phyloP scores from a whole-genome alignment of 108 stramenopile genomes.

The Fragilariopsis cylindrus region DNA sequence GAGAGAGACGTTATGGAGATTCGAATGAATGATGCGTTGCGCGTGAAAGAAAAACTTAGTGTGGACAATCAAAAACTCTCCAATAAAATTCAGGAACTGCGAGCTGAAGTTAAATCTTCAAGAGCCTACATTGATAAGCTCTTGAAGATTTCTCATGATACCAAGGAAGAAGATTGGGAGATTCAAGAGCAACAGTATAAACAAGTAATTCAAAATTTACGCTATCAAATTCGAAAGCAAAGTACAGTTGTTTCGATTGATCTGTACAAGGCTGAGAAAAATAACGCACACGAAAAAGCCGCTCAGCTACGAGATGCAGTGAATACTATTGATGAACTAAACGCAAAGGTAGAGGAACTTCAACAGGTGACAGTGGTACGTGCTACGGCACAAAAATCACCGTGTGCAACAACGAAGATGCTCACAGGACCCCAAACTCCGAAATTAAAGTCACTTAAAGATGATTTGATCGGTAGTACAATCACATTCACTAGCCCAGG shows the following conservation, averaged over 20 bases:
- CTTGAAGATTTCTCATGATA: slow-evolving; percentile 32
- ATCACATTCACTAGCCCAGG: slow-evolving; percentile 10
- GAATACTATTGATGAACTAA: slow-evolving; percentile 16
- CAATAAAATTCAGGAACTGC: slow-evolving; percentile 31
- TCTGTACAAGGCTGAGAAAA: slow-evolving; percentile 29
- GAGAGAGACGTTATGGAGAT: slow-evolving; percentile 22
- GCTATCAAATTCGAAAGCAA: slow-evolving; percentile 36
- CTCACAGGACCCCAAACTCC: background rate
- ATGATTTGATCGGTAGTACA: slow-evolving; percentile 19
- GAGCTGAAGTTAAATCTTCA: slow-evolving; percentile 33
- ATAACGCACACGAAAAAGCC: slow-evolving; percentile 22
- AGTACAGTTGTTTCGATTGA: slow-evolving; percentile 28
- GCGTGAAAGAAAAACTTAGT: slow-evolving; percentile 18
- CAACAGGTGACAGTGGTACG: background rate
- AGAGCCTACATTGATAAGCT: slow-evolving; percentile 39
- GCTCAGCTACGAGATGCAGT: slow-evolving; percentile 17
- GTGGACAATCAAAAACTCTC: slow-evolving; percentile 30
- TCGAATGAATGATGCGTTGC: slow-evolving; percentile 16
- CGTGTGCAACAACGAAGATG: background rate
- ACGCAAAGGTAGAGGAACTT: slow-evolving; percentile 17
- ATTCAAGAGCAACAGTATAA: slow-evolving; percentile 37
- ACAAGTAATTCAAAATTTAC: slow-evolving; percentile 30
- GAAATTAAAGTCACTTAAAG: background rate
- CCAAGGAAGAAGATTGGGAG: slow-evolving; percentile 38
- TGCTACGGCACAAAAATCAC: background rate